A percentile compares a stretch with the other conserved stretches of the same genome.
These are phyloP conservation scores for Apophysomyces variabilis DNA, from an alignment of 371 early-diverging fungal genomes.

Conservation along the genomic window DNA sequence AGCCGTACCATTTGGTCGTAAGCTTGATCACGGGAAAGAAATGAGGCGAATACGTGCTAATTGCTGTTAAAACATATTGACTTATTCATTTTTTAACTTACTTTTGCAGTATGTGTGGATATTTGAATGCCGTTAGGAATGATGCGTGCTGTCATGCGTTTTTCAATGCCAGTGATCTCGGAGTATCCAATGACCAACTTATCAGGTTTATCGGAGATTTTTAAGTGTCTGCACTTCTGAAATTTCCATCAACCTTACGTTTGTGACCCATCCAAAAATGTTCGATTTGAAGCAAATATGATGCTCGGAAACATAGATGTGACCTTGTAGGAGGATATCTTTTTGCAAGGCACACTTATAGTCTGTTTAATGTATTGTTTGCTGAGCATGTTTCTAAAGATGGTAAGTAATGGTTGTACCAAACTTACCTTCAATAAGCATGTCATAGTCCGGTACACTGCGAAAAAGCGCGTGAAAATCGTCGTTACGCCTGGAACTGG, in stretches of 20 bases:
- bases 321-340: slow-evolving; percentile 92
- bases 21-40: slow-evolving; percentile 79
- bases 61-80: neutral
- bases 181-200: slow-evolving; percentile 81
- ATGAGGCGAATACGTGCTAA: slow-evolving; percentile 79
- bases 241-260: slow-evolving; percentile 47
- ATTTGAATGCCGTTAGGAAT: slow-evolving; percentile 90
- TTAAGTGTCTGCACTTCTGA: neutral
- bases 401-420: neutral
- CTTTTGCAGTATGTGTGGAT: slow-evolving; percentile 68
- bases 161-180: slow-evolving; percentile 83
- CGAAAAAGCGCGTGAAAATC: slow-evolving; percentile 61
- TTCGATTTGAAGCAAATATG: slow-evolving; percentile 93
- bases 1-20: slow-evolving; percentile 71
- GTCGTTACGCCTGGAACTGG: slow-evolving; percentile 40
- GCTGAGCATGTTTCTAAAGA: neutral
- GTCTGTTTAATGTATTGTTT: slow-evolving; percentile 49
- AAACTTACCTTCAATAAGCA: slow-evolving; percentile 54
- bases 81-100: slow-evolving; percentile 32
- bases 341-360: slow-evolving; percentile 92
- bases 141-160: slow-evolving; percentile 78
- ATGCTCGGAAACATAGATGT: slow-evolving; percentile 86
- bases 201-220: neutral
- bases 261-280: slow-evolving; percentile 95
- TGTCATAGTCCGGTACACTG: slow-evolving; percentile 56